These are phyloP conservation scores for Nemania sp. DNA, from an alignment of 2,329 filamentous ascomycete genomes.

Conservation along the genomic window DNA sequence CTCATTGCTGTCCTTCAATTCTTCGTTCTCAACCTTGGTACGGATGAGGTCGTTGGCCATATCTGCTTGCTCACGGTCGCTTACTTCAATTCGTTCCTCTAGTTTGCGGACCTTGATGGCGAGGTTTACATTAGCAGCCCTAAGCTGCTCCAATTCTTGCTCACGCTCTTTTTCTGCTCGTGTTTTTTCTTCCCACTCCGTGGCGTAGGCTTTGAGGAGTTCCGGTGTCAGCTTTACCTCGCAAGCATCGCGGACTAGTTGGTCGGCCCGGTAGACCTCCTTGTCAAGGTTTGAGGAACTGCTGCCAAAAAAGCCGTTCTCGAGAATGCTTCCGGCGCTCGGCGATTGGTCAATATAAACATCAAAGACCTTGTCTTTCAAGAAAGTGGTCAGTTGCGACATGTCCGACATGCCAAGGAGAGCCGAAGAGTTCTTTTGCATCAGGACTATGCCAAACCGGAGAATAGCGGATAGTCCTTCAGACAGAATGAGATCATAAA, in stretches of 20 bases:
- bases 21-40: slow-evolving; percentile 91
- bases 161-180: slow-evolving; percentile 82
- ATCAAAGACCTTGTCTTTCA: slow-evolving; percentile 94
- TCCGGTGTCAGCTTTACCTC: slow-evolving; percentile 83
- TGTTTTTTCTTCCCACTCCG: slow-evolving; percentile 92
- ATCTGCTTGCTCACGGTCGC: slow-evolving; percentile 87
- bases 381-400: slow-evolving; percentile 81
- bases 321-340: slow-evolving; percentile 88
- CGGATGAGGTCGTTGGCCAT: slow-evolving; percentile 90
- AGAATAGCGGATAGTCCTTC: slow-evolving; percentile 92
- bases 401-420: slow-evolving; percentile 89
- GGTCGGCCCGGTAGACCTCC: slow-evolving; percentile 92
- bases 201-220: slow-evolving; percentile 76
- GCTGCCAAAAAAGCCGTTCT: slow-evolving; percentile 96
- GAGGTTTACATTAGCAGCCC: slow-evolving; percentile 67
- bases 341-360: slow-evolving; percentile 95
- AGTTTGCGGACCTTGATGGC: slow-evolving; percentile 79
- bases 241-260: slow-evolving; percentile 91
- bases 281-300: slow-evolving; percentile 89
- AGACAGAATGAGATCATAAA: slow-evolving; percentile 93
- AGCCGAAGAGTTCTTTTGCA: slow-evolving; percentile 87
- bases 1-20: slow-evolving; percentile 87
- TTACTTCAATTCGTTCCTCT: slow-evolving; percentile 85
- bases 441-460: slow-evolving; percentile 91
- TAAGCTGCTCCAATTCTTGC: slow-evolving; percentile 76